A percentile compares a stretch with the other conserved stretches of the same genome.
phyloP scores from a whole-genome alignment of 2,329 filamentous ascomycete species.

The Aspergillus novoparasiticus region DNA sequence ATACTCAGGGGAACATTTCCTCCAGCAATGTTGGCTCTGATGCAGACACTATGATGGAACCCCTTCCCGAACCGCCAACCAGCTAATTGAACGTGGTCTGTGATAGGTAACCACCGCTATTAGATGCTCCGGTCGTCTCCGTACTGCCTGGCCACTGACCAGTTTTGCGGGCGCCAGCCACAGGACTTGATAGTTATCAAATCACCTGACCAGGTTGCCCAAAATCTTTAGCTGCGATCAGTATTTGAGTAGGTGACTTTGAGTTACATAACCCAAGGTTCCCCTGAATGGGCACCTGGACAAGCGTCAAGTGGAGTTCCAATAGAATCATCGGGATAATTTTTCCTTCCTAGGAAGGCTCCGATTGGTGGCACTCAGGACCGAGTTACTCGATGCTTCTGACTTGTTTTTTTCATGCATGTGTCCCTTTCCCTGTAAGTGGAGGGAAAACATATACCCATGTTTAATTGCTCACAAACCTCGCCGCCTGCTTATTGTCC shows the following conservation, averaged over 20 bases:
- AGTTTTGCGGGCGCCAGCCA: not conserved
- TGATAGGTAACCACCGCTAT: not conserved
- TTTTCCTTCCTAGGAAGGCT: conserved; percentile 21
- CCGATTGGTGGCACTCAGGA: conserved; percentile 23
- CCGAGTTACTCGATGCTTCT: conserved; percentile 13
- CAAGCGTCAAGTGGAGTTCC: conserved; percentile 22
- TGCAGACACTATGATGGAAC: not conserved
- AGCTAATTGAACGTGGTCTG: not conserved
- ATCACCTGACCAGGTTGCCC: not conserved
- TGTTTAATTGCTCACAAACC: not conserved
- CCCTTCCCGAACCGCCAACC: not conserved
- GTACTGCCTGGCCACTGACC: not conserved
- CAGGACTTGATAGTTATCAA: not conserved
- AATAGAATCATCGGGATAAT: conserved; percentile 25
- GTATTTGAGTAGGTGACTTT: not conserved
- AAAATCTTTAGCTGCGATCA: not conserved
- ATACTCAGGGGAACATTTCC: not conserved
- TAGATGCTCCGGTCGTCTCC: not conserved
- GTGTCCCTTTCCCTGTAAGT: not conserved
- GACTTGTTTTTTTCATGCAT: conserved; percentile 5
- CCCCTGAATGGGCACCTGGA: not conserved
- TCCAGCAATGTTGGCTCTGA: not conserved
- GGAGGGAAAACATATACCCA: not conserved
- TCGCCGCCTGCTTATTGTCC: not conserved
- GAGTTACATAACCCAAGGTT: conserved; percentile 4